Evolutionary conservation across 371 early-diverging fungal genomes (phyloP), one percentile per base, ranked within the genome.

Genomic region (Synchytrium microbalum): DNA sequence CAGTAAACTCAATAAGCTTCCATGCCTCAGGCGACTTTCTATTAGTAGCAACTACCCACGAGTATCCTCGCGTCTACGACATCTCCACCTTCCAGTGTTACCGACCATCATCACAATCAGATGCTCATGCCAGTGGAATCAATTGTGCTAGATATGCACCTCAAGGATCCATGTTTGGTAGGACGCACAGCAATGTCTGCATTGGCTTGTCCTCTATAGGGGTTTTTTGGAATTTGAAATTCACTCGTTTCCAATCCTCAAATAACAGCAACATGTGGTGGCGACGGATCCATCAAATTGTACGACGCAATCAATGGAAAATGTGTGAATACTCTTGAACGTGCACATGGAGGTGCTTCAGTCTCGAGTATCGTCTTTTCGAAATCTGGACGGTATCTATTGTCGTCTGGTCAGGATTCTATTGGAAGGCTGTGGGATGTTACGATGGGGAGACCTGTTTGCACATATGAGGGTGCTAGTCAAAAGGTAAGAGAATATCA

Each of bases 21-120:
- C 93, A 93, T 76, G 92, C 93, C 23, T 84, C 88, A 14, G 93
- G 92, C 28, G 91, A 91, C 62, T 91, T 76, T 70, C 67, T 92
- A 25, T 71, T 86, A 19, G 86, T 86, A 62, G 89, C 88, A 54
- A 86, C 91, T 32, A 84, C 90, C 59, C 87, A 89, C 66, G 82
- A 84, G 33, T 81, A 87, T 0, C 79, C 92, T 28, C 81, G 93
- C 30, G 82, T 94, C 30, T 92, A 87, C 69, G 93, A 92, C 72
- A 87, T 93, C 32, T 87, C 87, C 59, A 87, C 87, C 1, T 73
- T 88, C 38, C 84, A 88, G 64, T 90, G 90, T 65, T 94, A 82
- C 71, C 86, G 84, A 29, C 72, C 76, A 60, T 75, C 73, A 3
- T 76, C 61, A 28, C 74, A 71, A 24, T 61, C 61, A 3, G 86